Evolutionary conservation across 345 rosid species (phyloP).

Genomic region (Eucalyptus tenuipes): DNA sequence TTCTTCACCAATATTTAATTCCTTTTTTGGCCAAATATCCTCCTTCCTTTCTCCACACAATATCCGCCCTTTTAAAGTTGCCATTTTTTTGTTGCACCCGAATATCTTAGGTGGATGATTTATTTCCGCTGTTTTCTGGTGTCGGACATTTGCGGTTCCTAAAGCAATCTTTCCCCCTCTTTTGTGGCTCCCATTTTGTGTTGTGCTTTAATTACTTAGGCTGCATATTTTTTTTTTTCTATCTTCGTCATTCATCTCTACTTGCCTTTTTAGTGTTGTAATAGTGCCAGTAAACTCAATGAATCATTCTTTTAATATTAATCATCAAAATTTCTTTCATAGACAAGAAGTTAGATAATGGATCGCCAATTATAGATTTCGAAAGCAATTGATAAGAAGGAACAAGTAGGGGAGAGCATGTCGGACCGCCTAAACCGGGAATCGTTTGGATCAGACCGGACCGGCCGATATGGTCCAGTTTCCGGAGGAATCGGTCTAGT

Average conservation of each 20-base stretch:
- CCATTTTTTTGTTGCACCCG: no score
- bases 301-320: background rate
- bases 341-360: background rate
- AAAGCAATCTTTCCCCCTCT: background rate
- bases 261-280: background rate
- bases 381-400: no score
- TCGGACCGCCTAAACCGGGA: fast-evolving
- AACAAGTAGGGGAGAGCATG: no score
- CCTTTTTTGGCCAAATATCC: no score
- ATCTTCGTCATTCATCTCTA: background rate
- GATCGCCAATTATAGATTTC: background rate
- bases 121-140: background rate
- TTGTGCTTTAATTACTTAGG: background rate
- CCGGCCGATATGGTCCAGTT: fast-evolving
- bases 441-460: fast-evolving
- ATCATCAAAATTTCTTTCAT: background rate
- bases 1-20: no score
- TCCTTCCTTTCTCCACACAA: no score
- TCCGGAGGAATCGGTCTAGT: fast-evolving
- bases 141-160: no score
- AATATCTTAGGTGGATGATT: background rate
- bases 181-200: background rate
- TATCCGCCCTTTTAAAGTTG: no score
- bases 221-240: background rate
- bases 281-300: background rate